Evolutionary conservation across 805 yeast species (phyloP).

Genomic region (Starmera amethionina): DNA sequence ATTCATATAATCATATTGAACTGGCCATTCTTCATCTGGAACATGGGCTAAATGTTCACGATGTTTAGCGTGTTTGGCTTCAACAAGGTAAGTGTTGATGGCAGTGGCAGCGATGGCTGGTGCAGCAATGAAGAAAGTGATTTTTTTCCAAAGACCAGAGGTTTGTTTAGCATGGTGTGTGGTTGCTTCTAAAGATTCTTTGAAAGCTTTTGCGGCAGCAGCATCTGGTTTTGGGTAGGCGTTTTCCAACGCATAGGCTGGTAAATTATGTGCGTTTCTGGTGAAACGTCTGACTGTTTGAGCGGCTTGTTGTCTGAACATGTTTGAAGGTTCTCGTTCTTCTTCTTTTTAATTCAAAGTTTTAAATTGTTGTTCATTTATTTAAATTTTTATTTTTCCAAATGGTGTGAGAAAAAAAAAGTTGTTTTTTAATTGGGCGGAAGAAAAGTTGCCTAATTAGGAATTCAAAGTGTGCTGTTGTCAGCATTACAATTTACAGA

Average conservation of each 20-base stretch:
- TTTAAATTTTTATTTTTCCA: too few relatives aligned
- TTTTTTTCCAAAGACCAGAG: constrained; percentile 74
- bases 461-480: not conserved
- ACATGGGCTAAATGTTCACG: constrained; percentile 61
- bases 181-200: constrained; percentile 50
- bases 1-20: constrained; percentile 85
- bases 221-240: constrained; percentile 41
- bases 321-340: constrained; percentile 10
- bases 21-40: constrained; percentile 89
- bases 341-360: not conserved
- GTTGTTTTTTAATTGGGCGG: too few relatives aligned
- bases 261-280: constrained; percentile 20
- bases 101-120: constrained; percentile 77
- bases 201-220: constrained; percentile 65
- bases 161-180: constrained; percentile 74
- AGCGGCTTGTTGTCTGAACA: constrained; percentile 34
- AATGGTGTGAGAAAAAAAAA: too few relatives aligned
- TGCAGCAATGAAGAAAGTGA: constrained; percentile 67
- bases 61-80: constrained; percentile 85
- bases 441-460: not conserved
- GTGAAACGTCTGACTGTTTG: constrained; percentile 9
- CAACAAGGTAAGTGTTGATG: constrained; percentile 72
- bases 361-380: too few relatives aligned
- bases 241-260: constrained; percentile 34
- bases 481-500: not conserved